phyloP scores from a whole-genome alignment of 2,329 filamentous ascomycete species.

The Plenodomus lindquistii region DNA sequence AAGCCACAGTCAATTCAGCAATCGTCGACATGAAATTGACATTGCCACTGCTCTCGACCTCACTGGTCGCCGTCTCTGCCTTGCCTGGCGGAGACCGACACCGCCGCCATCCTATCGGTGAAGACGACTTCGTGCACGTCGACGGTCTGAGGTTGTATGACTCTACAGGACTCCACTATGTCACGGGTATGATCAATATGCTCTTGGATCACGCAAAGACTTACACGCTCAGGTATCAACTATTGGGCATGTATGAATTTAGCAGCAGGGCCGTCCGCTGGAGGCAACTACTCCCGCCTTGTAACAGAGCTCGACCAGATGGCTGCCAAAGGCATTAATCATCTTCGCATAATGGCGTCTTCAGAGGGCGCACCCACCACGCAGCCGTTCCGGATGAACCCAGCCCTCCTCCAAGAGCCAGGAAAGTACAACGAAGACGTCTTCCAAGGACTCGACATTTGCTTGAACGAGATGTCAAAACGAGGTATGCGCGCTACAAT shows the following conservation, averaged over 20 bases:
- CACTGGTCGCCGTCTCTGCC: conserved; percentile 13
- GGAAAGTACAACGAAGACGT: conserved; percentile 46
- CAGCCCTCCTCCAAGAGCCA: conserved; percentile 40
- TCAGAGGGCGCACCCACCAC: conserved; percentile 45
- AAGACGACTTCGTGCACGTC: conserved; percentile 43
- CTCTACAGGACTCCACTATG: conserved; percentile 40
- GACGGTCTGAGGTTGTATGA: conserved; percentile 41
- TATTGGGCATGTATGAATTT: conserved; percentile 50
- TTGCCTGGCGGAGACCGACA: conserved; percentile 7
- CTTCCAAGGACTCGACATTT: conserved; percentile 44
- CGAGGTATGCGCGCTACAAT: conserved; percentile 48
- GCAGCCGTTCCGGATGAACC: conserved; percentile 47
- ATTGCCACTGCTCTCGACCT: conserved; percentile 13
- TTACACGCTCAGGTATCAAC: conserved; percentile 36
- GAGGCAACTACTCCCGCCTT: conserved; percentile 44
- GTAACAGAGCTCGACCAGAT: conserved; percentile 47
- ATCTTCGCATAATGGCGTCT: conserved; percentile 47
- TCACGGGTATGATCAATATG: conserved; percentile 26
- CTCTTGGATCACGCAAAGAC: neutral
- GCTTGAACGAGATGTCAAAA: conserved; percentile 46
- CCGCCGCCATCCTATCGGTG: conserved; percentile 16
- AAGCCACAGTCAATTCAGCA: neutral
- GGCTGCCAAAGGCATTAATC: conserved; percentile 46
- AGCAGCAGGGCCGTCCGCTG: conserved; percentile 39
- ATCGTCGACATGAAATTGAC: neutral